Evolutionary conservation across 1,284 basidiomycete species (phyloP), one percentile per base, ranked within the genome.

Genomic region (Puccinia novopanici): DNA sequence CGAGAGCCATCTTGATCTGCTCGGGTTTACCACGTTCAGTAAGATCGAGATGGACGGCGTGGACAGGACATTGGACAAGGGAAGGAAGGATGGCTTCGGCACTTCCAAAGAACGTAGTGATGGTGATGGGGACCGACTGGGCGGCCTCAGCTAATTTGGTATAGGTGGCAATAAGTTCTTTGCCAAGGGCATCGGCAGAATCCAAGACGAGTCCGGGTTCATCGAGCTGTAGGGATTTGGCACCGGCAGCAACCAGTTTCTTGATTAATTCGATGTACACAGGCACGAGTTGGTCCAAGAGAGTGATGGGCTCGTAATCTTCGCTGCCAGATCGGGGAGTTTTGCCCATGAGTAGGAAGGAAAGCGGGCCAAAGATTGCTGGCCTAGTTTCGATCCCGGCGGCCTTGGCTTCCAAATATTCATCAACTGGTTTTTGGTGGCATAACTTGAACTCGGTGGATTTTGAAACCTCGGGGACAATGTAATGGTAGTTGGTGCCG

Each of bases 401-500:
- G 80, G 89, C 91, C 89, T 97, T 92, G 82, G 97, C 97, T 89
- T 99, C 97, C 83, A 93, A 91, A 89, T 91, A 99, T 87, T 98
- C 94, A 85, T 92, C 92, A 82, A 98, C 90, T 81, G 92, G 91
- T 83, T 86, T 86, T 74, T 82, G 80, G 88, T 91, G 91, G 88
- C 92, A 90, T 86, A 99, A 89, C 88, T 95, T 94, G 91, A 99
- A 98, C 84, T 95, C 91, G 81, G 93, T 94, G 85, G 90, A 89
- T 82, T 95, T 92, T 30, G 93, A 93, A 87, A 99, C 91, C 89
- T 99, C 97, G 82, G 95, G 96, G 83, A 98, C 96, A 87, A 99
- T 94, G 86, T 92, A 96, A 89, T 99, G 97, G 90, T 99, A 99
- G 91, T 99, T 99, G 81, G 95, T 98, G 89, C 99, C 96, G 87